Percentiles rank a stretch among this genome's conserved stretches.
Conservation (phyloP, 345 rosid genomes). For the Hypericum perforatum region DNA sequence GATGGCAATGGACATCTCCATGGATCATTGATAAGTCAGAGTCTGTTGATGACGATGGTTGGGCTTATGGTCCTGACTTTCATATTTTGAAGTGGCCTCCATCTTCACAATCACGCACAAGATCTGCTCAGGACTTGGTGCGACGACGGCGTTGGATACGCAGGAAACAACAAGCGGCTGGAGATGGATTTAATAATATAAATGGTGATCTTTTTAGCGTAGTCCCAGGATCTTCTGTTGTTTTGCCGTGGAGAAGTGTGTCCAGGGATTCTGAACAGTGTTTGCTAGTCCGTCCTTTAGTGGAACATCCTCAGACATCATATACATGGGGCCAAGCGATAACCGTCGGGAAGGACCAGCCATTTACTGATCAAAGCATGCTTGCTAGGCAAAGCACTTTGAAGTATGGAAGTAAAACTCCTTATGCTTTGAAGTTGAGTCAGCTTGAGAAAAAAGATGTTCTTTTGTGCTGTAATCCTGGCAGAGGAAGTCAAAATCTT, state of each 20-base stretch:
- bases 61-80: slow-evolving; percentile 56
- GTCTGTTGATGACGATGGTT: slow-evolving; percentile 45
- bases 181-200: slow-evolving; percentile 13
- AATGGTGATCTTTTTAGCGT: slow-evolving; percentile 26
- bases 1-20: slow-evolving; percentile 55
- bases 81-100: slow-evolving; percentile 48
- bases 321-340: slow-evolving; percentile 63
- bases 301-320: slow-evolving; percentile 36
- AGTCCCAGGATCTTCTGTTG: slow-evolving; percentile 60
- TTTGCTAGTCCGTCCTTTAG: slow-evolving; percentile 62
- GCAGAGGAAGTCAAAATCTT: slow-evolving; percentile 48
- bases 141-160: slow-evolving; percentile 61
- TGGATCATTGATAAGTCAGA: slow-evolving; percentile 51
- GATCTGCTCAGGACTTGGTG: slow-evolving; percentile 32
- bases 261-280: slow-evolving; percentile 54
- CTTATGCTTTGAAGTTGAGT: slow-evolving; percentile 51
- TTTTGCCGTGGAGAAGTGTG: slow-evolving; percentile 80
- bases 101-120: slow-evolving; percentile 20
- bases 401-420: slow-evolving; percentile 48
- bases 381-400: slow-evolving; percentile 46
- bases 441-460: slow-evolving; percentile 91
- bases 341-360: slow-evolving; percentile 62
- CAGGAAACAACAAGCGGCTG: slow-evolving; percentile 27
- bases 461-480: slow-evolving; percentile 51
- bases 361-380: slow-evolving; percentile 57